Percentiles rank a stretch among this genome's conserved stretches.
Evolutionary conservation across 257 asterid genomes (phyloP).

Genomic region (Nicotiana otophora): DNA sequence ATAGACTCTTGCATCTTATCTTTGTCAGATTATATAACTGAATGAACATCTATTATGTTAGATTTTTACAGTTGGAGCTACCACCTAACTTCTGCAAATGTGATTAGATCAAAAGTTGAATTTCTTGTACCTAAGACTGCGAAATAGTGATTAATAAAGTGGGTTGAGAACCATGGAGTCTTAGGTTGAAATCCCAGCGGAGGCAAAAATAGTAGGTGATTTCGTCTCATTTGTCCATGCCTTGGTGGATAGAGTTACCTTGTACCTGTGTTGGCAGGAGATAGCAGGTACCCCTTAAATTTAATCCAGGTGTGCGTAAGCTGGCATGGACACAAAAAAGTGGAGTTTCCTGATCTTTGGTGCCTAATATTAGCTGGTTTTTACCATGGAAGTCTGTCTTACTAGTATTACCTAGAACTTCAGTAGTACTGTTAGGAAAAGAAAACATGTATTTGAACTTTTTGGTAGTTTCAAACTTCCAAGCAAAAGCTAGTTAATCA

Average conservation of each 20-base stretch:
- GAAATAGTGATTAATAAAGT: too few species aligned
- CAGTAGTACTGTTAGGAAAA: not conserved
- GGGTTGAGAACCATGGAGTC: too few species aligned
- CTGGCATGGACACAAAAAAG: not conserved
- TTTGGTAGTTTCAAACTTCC: not conserved
- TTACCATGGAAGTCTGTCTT: not conserved
- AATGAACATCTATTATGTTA: not conserved
- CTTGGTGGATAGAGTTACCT: too few species aligned
- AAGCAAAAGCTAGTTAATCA: not conserved
- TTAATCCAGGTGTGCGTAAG: too few species aligned
- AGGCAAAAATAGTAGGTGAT: too few species aligned
- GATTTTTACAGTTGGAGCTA: not conserved
- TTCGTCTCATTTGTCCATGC: too few species aligned
- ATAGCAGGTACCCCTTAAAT: too few species aligned
- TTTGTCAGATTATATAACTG: conserved; percentile 1
- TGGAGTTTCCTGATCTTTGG: not conserved
- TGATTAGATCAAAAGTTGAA: too few species aligned
- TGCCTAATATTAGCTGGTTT: not conserved
- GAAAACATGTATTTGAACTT: not conserved
- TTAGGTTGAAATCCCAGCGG: too few species aligned
- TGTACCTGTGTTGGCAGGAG: too few species aligned
- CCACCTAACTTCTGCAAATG: too few species aligned
- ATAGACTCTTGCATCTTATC: not conserved
- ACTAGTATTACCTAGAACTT: not conserved
- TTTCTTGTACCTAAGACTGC: too few species aligned